These are phyloP conservation scores for Voacanga thouarsii DNA, from an alignment of 257 asterid species.

Conservation along the genomic window DNA sequence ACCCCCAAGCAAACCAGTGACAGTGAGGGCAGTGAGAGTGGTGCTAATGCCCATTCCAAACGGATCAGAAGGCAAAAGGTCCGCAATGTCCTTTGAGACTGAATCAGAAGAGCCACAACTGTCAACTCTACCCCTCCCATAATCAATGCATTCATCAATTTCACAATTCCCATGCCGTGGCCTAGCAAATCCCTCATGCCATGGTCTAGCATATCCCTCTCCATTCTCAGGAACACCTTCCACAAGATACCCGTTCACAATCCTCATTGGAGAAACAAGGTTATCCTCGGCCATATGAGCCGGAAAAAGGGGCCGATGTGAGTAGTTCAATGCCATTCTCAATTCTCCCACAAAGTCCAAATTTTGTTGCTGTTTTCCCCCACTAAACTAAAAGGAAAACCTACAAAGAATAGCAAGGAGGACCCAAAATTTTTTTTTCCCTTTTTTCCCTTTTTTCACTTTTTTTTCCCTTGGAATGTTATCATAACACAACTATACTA, in stretches of 20 bases:
- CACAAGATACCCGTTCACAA: conserved; percentile 53
- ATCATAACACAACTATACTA: background rate
- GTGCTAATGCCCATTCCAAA: conserved; percentile 80
- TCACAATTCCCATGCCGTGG: conserved; percentile 36
- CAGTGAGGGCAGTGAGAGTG: conserved; percentile 54
- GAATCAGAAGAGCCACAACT: conserved; percentile 43
- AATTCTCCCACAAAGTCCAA: conserved; percentile 32
- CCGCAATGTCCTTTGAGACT: conserved; percentile 43
- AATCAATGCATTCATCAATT: conserved; percentile 34
- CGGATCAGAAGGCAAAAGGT: conserved; percentile 86
- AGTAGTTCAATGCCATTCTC: conserved; percentile 90
- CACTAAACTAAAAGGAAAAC: conserved; percentile 15
- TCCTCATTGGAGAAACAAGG: conserved; percentile 59
- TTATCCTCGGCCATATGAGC: conserved; percentile 59
- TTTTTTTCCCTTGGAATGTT: background rate
- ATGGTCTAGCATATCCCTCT: conserved; percentile 41
- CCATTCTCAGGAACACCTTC: conserved; percentile 60
- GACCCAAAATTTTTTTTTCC: conserved; percentile 5
- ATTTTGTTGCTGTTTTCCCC: conserved; percentile 3
- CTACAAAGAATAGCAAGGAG: background rate
- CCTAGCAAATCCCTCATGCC: conserved; percentile 37
- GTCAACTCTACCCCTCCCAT: conserved; percentile 39
- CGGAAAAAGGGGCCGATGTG: conserved; percentile 55
- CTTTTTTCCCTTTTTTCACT: background rate
- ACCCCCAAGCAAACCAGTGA: conserved; percentile 75